These are phyloP conservation scores for Lodderomyces oxycetoniae DNA, from an alignment of 1,139 yeast species.

Conservation along the genomic window DNA sequence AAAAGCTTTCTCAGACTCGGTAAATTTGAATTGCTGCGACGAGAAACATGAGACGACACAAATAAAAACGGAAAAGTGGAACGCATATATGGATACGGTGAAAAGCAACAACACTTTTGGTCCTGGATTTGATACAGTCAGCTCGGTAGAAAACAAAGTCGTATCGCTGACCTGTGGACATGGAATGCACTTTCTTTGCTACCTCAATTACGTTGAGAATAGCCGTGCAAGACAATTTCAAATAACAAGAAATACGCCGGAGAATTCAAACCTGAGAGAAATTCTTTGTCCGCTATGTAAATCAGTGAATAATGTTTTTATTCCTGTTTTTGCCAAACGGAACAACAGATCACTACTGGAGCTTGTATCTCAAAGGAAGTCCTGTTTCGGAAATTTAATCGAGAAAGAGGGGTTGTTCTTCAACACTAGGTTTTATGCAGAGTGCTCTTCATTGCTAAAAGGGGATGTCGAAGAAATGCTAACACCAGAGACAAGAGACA, in stretches of 20 bases:
- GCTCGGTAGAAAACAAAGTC: conserved; percentile 41
- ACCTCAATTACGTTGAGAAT: conserved; percentile 54
- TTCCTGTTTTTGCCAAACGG: conserved; percentile 54
- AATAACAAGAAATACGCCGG: conserved; percentile 79
- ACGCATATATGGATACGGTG: conserved; percentile 29
- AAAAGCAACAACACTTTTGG: conserved; percentile 51
- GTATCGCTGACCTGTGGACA: conserved; percentile 88
- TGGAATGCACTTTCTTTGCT: conserved; percentile 85
- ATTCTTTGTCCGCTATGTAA: conserved; percentile 90
- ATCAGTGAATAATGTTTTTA: conserved; percentile 74
- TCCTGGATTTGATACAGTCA: conserved; percentile 58
- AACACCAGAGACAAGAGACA: no score
- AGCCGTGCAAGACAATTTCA: conserved; percentile 58
- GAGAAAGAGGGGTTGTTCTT: background rate
- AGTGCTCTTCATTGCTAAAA: background rate
- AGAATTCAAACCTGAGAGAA: conserved; percentile 63
- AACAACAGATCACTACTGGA: no score
- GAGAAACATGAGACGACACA: conserved; percentile 17
- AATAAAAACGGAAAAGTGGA: conserved; percentile 30
- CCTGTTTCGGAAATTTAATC: no score
- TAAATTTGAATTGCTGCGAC: conserved; percentile 45
- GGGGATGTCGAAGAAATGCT: no score
- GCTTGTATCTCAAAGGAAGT: no score
- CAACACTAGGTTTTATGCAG: background rate
- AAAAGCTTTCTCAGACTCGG: conserved; percentile 55